Evolutionary conservation across 2,329 filamentous ascomycete genomes (phyloP).

Genomic region (Fusarium decemcellulare): DNA sequence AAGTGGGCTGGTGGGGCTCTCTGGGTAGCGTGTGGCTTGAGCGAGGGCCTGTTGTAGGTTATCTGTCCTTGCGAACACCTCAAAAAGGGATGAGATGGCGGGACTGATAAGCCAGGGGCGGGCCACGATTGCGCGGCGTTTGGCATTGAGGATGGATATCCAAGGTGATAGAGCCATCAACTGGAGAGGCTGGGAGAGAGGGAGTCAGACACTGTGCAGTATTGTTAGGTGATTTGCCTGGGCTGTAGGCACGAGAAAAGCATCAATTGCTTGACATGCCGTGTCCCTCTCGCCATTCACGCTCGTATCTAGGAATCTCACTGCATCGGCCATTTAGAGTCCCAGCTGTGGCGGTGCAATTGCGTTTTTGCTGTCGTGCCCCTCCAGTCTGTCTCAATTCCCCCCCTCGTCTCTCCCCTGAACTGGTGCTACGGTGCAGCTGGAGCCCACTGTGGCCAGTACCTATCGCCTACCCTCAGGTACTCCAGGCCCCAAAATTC

Average conservation of each 20-base stretch:
- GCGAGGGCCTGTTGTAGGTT: conserved; percentile 23
- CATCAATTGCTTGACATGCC: background rate
- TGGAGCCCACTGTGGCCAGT: conserved; percentile 2
- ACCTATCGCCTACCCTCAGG: conserved; percentile 12
- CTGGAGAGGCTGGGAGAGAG: background rate
- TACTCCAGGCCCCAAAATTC: conserved; percentile 43
- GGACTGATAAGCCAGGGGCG: conserved; percentile 29
- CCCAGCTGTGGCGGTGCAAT: conserved; percentile 37
- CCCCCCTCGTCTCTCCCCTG: conserved; percentile 34
- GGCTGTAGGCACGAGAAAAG: background rate
- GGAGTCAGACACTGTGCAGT: too few species aligned
- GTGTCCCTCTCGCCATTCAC: conserved; percentile 6
- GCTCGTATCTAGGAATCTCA: conserved; percentile 2
- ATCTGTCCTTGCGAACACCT: conserved; percentile 40
- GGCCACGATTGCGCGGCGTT: conserved; percentile 40
- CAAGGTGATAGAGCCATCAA: background rate
- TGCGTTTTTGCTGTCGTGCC: conserved; percentile 20
- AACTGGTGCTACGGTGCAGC: conserved; percentile 9
- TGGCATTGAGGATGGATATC: conserved; percentile 20
- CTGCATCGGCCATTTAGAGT: conserved; percentile 2
- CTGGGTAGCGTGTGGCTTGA: conserved; percentile 31
- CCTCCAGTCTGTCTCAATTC: conserved; percentile 31
- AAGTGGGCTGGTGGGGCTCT: conserved; percentile 27
- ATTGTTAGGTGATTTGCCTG: too few species aligned
- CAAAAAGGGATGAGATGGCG: conserved; percentile 41